These are phyloP conservation scores for Coccinonectria pachysandricola DNA, from an alignment of 2,329 filamentous ascomycete species.

Conservation along the genomic window DNA sequence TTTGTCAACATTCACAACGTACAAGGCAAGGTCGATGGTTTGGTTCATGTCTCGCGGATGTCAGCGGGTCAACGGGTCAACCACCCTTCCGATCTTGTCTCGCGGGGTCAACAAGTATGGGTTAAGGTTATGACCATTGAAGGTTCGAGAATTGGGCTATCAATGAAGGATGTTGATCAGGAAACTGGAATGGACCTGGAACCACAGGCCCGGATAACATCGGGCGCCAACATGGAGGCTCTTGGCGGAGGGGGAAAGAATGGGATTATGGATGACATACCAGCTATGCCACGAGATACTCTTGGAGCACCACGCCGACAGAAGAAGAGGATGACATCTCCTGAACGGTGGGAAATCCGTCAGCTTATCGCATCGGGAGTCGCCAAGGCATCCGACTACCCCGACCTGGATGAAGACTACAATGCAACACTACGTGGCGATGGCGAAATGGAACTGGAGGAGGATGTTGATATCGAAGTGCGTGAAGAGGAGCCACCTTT, in stretches of 20 bases:
- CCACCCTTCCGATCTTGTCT: slow-evolving; percentile 80
- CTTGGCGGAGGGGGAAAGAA: slow-evolving; percentile 56
- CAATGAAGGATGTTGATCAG: slow-evolving; percentile 97
- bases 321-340: slow-evolving; percentile 91
- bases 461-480: slow-evolving; percentile 95
- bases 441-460: slow-evolving; percentile 81
- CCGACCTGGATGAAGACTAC: slow-evolving; percentile 89
- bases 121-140: slow-evolving; percentile 89
- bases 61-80: slow-evolving; percentile 77
- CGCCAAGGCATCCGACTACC: slow-evolving; percentile 85
- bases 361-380: slow-evolving; percentile 94
- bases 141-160: slow-evolving; percentile 69
- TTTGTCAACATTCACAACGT: slow-evolving; percentile 91
- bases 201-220: slow-evolving; percentile 67
- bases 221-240: slow-evolving; percentile 81
- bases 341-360: slow-evolving; percentile 94
- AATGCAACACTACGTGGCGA: slow-evolving; percentile 79
- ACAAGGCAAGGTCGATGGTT: slow-evolving; percentile 76
- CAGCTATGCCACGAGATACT: slow-evolving; percentile 27
- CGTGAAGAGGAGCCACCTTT: slow-evolving; percentile 95
- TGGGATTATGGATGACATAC: slow-evolving; percentile 39
- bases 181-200: slow-evolving; percentile 73
- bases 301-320: slow-evolving; percentile 41
- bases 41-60: slow-evolving; percentile 90
- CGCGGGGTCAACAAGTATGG: slow-evolving; percentile 72